Evolutionary conservation across 495 filamentous ascomycete genomes (phyloP).

Genomic region (Cairneyella variabilis): DNA sequence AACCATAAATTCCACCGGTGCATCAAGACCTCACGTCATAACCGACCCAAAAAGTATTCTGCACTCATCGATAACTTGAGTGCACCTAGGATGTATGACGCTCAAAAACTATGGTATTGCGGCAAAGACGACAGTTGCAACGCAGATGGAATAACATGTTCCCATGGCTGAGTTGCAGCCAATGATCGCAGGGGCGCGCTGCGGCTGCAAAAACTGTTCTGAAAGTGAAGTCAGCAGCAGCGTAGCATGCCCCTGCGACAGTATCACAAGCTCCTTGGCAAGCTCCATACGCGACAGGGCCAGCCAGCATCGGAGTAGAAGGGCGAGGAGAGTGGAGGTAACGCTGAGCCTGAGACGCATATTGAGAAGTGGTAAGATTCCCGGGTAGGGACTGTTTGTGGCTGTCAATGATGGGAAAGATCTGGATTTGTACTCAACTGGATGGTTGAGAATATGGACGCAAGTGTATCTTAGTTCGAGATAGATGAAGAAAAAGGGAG

Average conservation of each 20-base stretch:
- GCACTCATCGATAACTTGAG: too few relatives aligned
- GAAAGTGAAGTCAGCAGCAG: constrained; percentile 44
- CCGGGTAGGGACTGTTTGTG: neutral
- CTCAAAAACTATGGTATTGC: too few relatives aligned
- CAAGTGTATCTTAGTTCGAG: too few relatives aligned
- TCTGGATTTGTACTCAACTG: neutral
- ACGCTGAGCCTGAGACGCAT: neutral
- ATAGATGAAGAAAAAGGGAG: neutral
- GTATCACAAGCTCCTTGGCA: constrained; percentile 48
- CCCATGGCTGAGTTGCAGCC: constrained; percentile 49
- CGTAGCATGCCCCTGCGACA: constrained; percentile 49
- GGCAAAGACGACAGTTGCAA: constrained; percentile 18
- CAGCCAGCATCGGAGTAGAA: constrained; percentile 22
- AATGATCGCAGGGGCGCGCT: constrained; percentile 39
- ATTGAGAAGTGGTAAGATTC: neutral
- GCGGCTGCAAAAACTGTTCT: constrained; percentile 36
- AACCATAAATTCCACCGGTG: too few relatives aligned
- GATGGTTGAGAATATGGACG: neutral
- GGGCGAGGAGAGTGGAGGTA: neutral
- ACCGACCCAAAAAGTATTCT: too few relatives aligned
- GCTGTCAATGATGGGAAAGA: neutral
- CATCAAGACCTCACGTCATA: too few relatives aligned
- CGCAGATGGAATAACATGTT: constrained; percentile 45
- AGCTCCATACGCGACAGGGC: constrained; percentile 39
- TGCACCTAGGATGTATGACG: too few relatives aligned